Base-by-base conservation (phyloP, 1,284 basidiomycete genomes). In the Tilletiopsis washingtonensis region DNA sequence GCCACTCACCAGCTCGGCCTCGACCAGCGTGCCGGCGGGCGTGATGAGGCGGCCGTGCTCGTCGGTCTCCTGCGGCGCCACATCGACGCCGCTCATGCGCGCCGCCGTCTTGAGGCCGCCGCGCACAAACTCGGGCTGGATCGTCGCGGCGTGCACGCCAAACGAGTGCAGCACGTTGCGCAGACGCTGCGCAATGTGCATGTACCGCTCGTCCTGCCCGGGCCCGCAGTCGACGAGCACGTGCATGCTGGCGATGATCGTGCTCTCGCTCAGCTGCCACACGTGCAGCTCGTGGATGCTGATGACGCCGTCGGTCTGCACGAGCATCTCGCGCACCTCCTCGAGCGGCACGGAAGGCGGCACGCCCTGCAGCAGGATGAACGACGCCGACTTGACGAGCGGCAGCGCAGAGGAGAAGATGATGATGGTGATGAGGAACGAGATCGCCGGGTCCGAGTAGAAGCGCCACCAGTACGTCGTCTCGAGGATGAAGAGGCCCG, bases 361-460 rank as follows among this genome's bases (percentile, higher is more conserved):
- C 1, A 97, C 93, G 39, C 88, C 93, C 75, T 99, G 94, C 5
- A 98, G 78, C n/a, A 98, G 78, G 70, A 99, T 97, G 76, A 89
- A 91, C 11, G 91, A 91, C 3, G 93, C 88, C 59, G 88, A 91
- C 74, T 84, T 86, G 61, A 94, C 91, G 21, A 98, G 80, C 6
- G 94, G 94, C 39, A 98, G 72, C 2, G 94, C 90, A 45, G 88
- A 91, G 9, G 86, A 88, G 78, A 97, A 94, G 61, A 99, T 99
- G 75, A 98, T 97, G 54, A 83, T 79, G 5, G 94, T 93, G 75
- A 98, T 98, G 49, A 97, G 78, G 68, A 99, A 80, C 71, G 87
- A 91, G 75, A 99, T 91, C 36, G 85, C 75, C 0, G 94, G 94
- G 75, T 99, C 94, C 61, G 84, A 90, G 77, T 93, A 97, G 72